These are phyloP conservation scores for Cardamine chenopodiifolia DNA, from an alignment of 345 rosid species.

Conservation along the genomic window DNA sequence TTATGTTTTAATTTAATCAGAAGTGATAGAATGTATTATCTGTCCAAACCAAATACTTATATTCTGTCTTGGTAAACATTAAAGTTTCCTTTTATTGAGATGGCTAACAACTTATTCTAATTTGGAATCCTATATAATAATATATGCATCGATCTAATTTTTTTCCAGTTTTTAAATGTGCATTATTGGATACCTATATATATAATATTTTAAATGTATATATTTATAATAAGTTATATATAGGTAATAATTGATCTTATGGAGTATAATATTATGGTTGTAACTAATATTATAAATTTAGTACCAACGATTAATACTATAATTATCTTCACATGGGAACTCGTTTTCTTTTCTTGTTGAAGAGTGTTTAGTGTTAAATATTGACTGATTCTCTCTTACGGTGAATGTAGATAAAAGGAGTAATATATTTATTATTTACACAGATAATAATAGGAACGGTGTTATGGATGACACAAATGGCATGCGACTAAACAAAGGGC, in stretches of 20 bases:
- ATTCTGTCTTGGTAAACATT: background rate
- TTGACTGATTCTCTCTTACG: conserved; percentile 19
- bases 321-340: conserved; percentile 25
- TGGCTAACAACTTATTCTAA: background rate
- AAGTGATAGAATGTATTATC: too few species aligned
- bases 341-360: conserved; percentile 21
- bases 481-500: conserved; percentile 40
- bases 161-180: background rate
- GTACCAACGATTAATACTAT: conserved; percentile 1
- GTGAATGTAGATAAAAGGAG: conserved; percentile 3
- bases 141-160: background rate
- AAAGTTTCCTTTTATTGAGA: background rate
- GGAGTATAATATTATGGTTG: background rate
- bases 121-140: background rate
- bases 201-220: background rate
- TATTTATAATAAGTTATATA: background rate
- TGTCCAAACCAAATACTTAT: background rate
- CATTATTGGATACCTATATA: background rate
- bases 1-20: background rate
- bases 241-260: conserved; percentile 1
- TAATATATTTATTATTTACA: background rate
- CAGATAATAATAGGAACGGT: conserved; percentile 28
- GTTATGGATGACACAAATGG: conserved; percentile 44
- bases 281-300: background rate
- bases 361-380: conserved; percentile 19